Base-by-base conservation (phyloP, 2,329 filamentous ascomycete species). In the Chrysosporium queenslandicum region DNA sequence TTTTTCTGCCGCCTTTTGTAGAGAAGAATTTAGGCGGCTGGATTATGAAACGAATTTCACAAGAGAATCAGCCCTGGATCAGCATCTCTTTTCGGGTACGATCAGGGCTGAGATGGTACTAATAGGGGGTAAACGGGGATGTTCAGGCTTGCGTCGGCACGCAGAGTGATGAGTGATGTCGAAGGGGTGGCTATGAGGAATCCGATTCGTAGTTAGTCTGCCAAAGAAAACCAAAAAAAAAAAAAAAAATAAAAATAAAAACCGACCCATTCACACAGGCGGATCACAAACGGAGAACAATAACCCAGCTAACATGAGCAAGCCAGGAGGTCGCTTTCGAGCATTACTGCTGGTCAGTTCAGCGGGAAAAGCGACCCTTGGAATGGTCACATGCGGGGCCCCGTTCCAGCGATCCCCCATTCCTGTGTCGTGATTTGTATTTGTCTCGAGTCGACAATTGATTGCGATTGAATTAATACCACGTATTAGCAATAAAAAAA, bases 171-270 rank as follows among this genome's bases (percentile, higher is more conserved):
- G 4, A 23, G 20, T 40, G 20, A 21, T 16, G 34, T 41, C 25
- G 14, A 32, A n/a, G 18, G 37, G 9, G 47, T 18, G 47, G 37
- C 37, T 50, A n/a, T 50, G 47, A 42, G 25, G 37, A 37, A 32
- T 34, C 47, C 47, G 47, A 50, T 32, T 50, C 36, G 37, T 5
- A 42, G 47, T n/a, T n/a, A n/a, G n/a, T n/a, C n/a, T n/a, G 12
- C 18, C 47, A 50, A 36, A 14, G 12, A 21, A 27, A 32, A 42
- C 36, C 21, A 20, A 21, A 41, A n/a, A 25, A 25, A 25, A 11
- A 18, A 32, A 32, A 20, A 39, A 12, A 9, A 27, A 37, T 3
- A 6, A 6, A 14, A 34, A 14, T 12, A 14, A 6, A 34, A 12
- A 14, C n/a, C n/a, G n/a, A n/a, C n/a, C n/a, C n/a, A n/a, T n/a